Evolutionary conservation across 768 basidiomycete species (phyloP), one percentile per base, ranked within the genome.

Genomic region (Hericium coralloides): DNA sequence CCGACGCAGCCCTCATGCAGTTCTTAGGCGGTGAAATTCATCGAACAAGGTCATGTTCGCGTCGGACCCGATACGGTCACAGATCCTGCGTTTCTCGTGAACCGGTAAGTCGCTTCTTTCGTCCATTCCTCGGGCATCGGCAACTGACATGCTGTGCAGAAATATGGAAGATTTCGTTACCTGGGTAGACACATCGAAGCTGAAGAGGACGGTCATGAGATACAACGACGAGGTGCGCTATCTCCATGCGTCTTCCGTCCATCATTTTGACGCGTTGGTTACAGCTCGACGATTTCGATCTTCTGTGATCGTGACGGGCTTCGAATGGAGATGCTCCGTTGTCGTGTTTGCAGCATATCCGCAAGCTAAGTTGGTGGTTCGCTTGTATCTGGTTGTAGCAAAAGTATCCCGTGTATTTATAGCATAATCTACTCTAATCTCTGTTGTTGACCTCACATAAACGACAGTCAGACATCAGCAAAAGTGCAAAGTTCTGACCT

Each of bases 81-180:
- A 0, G 97, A 99, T 69, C 97, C 97, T 2, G 97, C 95, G 1
- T 97, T 85, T 74, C 79, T 99, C 53, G 93, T 99, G 58, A 95
- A 92, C 41, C 78, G 91, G 90, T 85, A 63, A 31, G 77, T 57
- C 50, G 31, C 39, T 43, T 38, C 62, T 39, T 57, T 48, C 14
- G 56, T 48, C 43, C 5, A 20, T 52, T 49, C 50, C 31, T 58
- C 39, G 36, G 14, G 47, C 52, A 10, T 4, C 36, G 20, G 23
- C 23, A n/a, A 45, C 9, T 31, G 6, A 31, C 31, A 45, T 20
- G n/a, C 43, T 53, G 52, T 59, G 58, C 57, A 91, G 95, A 65
- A 89, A 93, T 63, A 95, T 97, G 94, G 94, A 98, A 67, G 97
- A 99, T 78, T 99, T 95, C 72, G 92, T 98, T 48, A 99, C 97